Conservation (phyloP, 768 basidiomycete genomes). For the Candolleomyces aberdarensis region DNA sequence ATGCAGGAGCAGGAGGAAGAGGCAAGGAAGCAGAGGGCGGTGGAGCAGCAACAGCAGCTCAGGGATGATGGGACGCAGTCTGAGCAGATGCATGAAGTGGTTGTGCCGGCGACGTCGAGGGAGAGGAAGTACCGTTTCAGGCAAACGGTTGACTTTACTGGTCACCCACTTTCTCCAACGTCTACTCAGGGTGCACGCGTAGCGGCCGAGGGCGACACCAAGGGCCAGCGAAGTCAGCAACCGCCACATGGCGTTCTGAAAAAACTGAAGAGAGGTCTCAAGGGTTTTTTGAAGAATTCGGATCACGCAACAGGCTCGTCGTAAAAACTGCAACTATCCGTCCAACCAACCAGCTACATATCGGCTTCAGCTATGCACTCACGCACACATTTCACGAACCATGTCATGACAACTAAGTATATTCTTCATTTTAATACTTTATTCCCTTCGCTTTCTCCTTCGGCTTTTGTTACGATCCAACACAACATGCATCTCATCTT, state of each 20-base stretch:
- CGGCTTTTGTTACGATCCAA: too few species aligned
- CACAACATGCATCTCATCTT: too few species aligned
- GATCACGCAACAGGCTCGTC: not conserved
- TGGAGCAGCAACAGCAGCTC: not conserved
- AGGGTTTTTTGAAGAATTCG: not conserved
- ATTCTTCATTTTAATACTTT: too few species aligned
- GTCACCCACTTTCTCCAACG: not conserved
- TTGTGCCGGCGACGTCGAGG: not conserved
- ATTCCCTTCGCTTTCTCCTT: too few species aligned
- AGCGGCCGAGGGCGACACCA: not conserved
- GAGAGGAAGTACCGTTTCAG: conserved; percentile 2
- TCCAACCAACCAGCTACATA: too few species aligned
- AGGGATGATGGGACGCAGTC: conserved; percentile 1
- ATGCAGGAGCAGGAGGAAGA: conserved; percentile 6
- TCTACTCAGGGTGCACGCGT: not conserved
- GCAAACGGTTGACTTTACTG: not conserved
- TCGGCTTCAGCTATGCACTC: too few species aligned
- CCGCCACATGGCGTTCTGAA: not conserved
- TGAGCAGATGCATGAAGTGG: not conserved
- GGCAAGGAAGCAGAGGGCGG: not conserved
- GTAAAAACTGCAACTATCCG: too few species aligned
- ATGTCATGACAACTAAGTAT: too few species aligned
- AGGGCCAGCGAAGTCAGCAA: not conserved
- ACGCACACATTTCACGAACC: too few species aligned
- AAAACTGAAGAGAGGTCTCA: not conserved